phyloP scores from a whole-genome alignment of 345 rosid genomes.

The Reutealis trisperma region DNA sequence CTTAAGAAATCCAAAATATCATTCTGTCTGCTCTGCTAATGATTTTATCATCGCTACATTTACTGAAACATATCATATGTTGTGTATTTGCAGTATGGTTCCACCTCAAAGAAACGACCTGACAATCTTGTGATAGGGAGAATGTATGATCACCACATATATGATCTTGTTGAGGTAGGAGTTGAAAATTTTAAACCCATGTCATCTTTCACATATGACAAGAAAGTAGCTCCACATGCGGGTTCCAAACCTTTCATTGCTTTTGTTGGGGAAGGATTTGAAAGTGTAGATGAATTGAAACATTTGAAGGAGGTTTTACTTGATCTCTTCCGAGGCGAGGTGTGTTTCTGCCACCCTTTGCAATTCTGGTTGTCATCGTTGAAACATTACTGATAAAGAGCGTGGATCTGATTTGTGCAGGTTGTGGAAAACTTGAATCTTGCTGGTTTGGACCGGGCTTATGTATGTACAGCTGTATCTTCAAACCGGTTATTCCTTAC shows the following conservation, averaged over 20 bases:
- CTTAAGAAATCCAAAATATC: not conserved
- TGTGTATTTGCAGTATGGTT: conserved; percentile 63
- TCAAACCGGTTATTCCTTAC: conserved; percentile 61
- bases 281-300: conserved; percentile 70
- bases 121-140: conserved; percentile 85
- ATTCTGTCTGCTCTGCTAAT: too few species aligned
- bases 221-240: conserved; percentile 66
- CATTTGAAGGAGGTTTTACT: conserved; percentile 88
- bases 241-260: conserved; percentile 88
- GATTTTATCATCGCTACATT: not conserved
- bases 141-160: conserved; percentile 78
- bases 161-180: conserved; percentile 92
- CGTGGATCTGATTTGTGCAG: conserved; percentile 42
- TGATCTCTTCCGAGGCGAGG: conserved; percentile 89
- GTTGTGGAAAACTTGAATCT: conserved; percentile 86
- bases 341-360: conserved; percentile 20
- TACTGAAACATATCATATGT: not conserved
- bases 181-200: conserved; percentile 79
- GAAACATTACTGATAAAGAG: not conserved
- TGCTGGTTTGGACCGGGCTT: conserved; percentile 81
- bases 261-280: conserved; percentile 85
- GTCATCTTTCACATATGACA: conserved; percentile 64
- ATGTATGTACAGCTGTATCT: conserved; percentile 79
- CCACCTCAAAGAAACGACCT: conserved; percentile 90
- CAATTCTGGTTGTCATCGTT: not conserved